Conservation (phyloP, 352 stramenopile species). For the Globisporangium alternatum region DNA sequence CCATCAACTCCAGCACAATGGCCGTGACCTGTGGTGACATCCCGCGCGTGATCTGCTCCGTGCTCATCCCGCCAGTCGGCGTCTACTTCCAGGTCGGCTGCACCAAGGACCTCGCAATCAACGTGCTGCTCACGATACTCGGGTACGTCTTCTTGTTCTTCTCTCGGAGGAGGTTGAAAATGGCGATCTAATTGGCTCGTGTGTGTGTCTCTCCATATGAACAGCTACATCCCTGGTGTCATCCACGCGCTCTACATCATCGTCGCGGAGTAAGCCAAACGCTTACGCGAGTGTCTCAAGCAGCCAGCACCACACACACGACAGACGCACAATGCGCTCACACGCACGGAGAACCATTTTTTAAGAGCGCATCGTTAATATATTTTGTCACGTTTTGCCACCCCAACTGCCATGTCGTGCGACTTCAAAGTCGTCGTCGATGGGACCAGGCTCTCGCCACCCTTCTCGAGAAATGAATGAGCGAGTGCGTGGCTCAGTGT, state of each 20-base stretch:
- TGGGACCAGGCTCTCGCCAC: background rate
- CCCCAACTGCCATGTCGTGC: conserved; percentile 2
- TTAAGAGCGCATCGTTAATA: conserved; percentile 1
- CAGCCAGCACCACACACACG: too few species aligned
- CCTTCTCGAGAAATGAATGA: too few species aligned
- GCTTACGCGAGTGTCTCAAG: background rate
- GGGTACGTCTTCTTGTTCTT: conserved; percentile 25
- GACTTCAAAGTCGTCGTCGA: background rate
- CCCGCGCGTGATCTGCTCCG: conserved; percentile 63
- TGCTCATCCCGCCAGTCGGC: conserved; percentile 51
- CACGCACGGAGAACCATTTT: background rate
- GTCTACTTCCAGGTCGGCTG: conserved; percentile 43
- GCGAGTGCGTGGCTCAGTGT: too few species aligned
- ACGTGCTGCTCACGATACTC: conserved; percentile 64
- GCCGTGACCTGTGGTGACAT: conserved; percentile 67
- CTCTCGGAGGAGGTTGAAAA: background rate
- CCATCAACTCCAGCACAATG: conserved; percentile 23
- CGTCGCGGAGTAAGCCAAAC: conserved; percentile 44
- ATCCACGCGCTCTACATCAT: conserved; percentile 79
- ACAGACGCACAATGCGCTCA: too few species aligned
- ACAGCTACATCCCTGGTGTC: conserved; percentile 61
- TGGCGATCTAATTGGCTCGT: background rate
- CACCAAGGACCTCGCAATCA: conserved; percentile 52
- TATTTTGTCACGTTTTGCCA: background rate
- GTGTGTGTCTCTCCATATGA: background rate